Evolutionary conservation across 352 stramenopile species (phyloP), one percentile per base, ranked within the genome.

Genomic region (Globisporangium ultimum): DNA sequence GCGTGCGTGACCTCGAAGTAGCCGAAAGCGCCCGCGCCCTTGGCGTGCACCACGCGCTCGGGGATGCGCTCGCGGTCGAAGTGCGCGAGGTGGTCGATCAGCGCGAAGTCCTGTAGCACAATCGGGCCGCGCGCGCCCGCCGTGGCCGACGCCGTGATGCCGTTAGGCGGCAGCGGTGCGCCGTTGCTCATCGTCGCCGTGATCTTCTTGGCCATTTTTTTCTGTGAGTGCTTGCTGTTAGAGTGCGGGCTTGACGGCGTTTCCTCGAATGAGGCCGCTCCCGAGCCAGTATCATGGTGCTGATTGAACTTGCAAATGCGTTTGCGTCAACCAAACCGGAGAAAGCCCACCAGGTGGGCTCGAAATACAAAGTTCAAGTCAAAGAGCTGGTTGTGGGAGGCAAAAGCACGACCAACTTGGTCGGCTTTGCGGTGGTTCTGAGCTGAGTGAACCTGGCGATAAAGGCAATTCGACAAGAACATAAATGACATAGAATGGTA

Each of bases 1-100:
- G 20, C 42, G 62, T 87, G 68, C 43, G 88, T 95, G 40, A 96
- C 84, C 64, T 96, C 87, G 64, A 97, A 97, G 78, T 96, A 95
- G 15, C 91, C 91, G 60, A 97, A 96, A 14, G 90, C 91, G 53
- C 91, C 88, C 28, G 77, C 78, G 9, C 89, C 90, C 58, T 96
- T 97, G 53, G 90, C 89, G 67, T 98, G 91, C 28, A 97, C 91
- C 17, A 97, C 90, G 34, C 91, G 84, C 72, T 97, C 91, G 0
- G 91, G 91, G 56, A 97, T 95, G 15, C 90, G 82, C 65, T 98
- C 91, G 47, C 88, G 86, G 68, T 98, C 89, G 64, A 97, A 97
- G 66, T 97, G 87, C n/a, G 87, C 75, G 46, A 97, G 64, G 64
- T 95, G 81, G 70, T 97, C 90, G 32, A 97, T 77, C 28, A 97